Evolutionary conservation across 768 basidiomycete genomes (phyloP), one percentile per base, ranked within the genome.

Genomic region (Naganishia vishniacii): DNA sequence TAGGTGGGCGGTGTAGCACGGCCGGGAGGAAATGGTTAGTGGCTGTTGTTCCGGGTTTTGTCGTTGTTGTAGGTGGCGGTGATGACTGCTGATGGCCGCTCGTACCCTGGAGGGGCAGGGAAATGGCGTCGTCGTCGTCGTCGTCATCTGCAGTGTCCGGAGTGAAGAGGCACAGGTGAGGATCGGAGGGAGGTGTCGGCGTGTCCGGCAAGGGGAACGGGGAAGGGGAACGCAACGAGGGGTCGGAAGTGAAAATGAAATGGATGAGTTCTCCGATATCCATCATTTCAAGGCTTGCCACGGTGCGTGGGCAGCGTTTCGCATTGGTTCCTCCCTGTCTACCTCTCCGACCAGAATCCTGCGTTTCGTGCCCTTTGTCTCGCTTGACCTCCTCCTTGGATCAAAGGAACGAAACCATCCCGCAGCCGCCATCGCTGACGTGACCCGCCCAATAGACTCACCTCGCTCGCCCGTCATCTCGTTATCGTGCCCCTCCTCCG

Each of bases 1-100:
- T 73, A 6, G 70, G 71, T 4, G 71, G 75, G 29, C 73, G 69
- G 31, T 44, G 59, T 31, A 59, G 65, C 44, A 45, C 56, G 25
- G 64, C 48, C n/a, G 63, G 56, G 49, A 65, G 62, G 18, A 23
- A 11, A 20, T 29, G 20, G 26, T 28, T 44, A 16, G 4, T 13
- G 15, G 2, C 28, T 9, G 58, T 31, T 6, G 37, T 26, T 13
- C 37, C 5, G 23, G 23, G 58, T 34, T 25, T 26, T 20, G 32
- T 16, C 42, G 40, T 28, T 51, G 12, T 34, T 29, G 20, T 34
- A 23, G 1, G 32, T 42, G 15, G 4, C n/a, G 4, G 49, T n/a
- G 37, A 40, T 40, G 8, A 8, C 37, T 40, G 16, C n/a, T 37
- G 34, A 37, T 37, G 34, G 34, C 15, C 15, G 34, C 34, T 7